Percentiles rank a stretch among this genome's conserved stretches.
These are phyloP conservation scores for Fusarium citri DNA, from an alignment of 2,329 filamentous ascomycete genomes.

Conservation along the genomic window DNA sequence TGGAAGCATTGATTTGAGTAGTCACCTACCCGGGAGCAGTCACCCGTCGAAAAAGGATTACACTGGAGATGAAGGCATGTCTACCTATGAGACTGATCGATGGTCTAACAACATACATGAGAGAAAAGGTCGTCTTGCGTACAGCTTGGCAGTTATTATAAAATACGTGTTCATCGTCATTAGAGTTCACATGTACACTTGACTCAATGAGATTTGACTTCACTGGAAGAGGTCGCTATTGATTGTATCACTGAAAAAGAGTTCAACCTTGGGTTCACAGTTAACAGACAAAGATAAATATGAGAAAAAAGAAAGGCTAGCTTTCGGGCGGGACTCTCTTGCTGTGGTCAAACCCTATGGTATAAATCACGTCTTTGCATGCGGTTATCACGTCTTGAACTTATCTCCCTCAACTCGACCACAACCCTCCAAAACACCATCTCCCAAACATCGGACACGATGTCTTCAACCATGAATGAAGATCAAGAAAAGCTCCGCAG, in stretches of 20 bases:
- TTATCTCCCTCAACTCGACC: background rate
- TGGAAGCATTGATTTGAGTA: accelerated
- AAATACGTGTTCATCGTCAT: too few species aligned
- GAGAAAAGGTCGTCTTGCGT: too few species aligned
- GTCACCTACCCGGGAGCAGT: background rate
- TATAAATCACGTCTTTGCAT: background rate
- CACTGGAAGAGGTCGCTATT: too few species aligned
- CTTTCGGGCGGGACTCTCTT: background rate
- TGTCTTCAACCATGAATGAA: accelerated
- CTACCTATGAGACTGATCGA: background rate
- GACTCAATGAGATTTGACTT: too few species aligned
- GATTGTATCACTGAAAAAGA: too few species aligned
- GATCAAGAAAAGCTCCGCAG: background rate
- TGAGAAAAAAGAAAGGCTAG: too few species aligned
- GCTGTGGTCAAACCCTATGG: background rate
- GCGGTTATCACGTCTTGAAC: background rate
- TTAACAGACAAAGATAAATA: too few species aligned
- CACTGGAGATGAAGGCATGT: background rate
- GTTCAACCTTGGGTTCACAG: too few species aligned
- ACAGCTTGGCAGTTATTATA: too few species aligned
- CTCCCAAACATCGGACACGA: background rate
- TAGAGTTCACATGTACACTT: too few species aligned
- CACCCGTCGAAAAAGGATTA: background rate
- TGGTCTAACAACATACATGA: too few species aligned
- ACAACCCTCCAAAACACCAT: background rate